Conservation (phyloP, 148 eudicot genomes). For the Chenopodium formosanum region DNA sequence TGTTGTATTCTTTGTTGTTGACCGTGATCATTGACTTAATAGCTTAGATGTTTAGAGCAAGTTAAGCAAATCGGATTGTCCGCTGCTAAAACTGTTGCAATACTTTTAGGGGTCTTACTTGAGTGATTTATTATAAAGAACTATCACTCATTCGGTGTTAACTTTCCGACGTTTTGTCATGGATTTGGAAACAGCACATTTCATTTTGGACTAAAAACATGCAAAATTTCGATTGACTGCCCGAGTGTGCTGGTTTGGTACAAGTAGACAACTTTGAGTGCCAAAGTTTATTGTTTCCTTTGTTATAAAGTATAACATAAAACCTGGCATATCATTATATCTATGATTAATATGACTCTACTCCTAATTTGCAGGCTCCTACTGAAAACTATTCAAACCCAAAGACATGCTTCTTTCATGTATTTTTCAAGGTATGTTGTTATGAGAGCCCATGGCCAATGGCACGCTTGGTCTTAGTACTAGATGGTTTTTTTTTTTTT, state of each 20-base stretch:
- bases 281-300: too few species aligned
- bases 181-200: neutral
- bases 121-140: neutral
- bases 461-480: neutral
- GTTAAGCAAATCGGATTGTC: neutral
- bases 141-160: neutral
- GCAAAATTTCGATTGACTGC: neutral
- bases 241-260: neutral
- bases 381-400: slow-evolving; percentile 87
- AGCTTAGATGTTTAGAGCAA: neutral
- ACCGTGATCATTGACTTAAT: neutral
- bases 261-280: neutral
- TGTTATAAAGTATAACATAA: neutral
- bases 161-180: neutral
- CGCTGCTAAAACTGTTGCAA: neutral
- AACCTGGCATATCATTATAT: neutral
- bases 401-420: slow-evolving; percentile 85
- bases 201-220: neutral
- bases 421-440: slow-evolving; percentile 72
- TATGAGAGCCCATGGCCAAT: neutral
- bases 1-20: neutral
- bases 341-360: slow-evolving; percentile 1
- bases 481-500: neutral
- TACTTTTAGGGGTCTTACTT: neutral
- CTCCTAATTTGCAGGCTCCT: slow-evolving; percentile 46